Conservation (phyloP, 164 flowering plant genomes). For the Santalum album region DNA sequence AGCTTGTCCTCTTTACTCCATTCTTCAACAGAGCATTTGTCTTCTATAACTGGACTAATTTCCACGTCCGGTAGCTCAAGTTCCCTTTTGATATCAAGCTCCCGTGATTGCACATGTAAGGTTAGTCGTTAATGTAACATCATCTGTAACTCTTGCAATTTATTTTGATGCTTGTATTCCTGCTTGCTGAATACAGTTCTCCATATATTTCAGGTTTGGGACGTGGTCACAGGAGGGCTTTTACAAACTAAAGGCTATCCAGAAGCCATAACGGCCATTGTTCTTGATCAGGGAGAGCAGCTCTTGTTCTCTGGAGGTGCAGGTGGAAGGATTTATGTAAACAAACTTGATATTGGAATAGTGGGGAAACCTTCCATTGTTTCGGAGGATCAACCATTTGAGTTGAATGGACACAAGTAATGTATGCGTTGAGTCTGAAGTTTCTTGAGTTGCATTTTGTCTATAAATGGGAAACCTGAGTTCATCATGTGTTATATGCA, state of each 20-base stretch:
- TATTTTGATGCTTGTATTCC: background rate
- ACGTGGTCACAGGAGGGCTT: constrained; percentile 27
- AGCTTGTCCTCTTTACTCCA: constrained; percentile 20
- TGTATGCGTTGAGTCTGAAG: constrained; percentile 18
- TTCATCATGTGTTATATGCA: no score
- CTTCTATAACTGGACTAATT: constrained; percentile 36
- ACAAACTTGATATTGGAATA: constrained; percentile 26
- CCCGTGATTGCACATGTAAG: constrained; percentile 54
- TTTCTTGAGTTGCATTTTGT: constrained; percentile 6
- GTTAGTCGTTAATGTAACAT: constrained; percentile 12
- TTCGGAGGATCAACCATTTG: constrained; percentile 19
- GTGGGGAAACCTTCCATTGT: constrained; percentile 17
- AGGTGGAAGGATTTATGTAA: constrained; percentile 42
- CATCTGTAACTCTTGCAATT: background rate
- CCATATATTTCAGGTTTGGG: constrained; percentile 34
- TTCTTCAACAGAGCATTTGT: constrained; percentile 27
- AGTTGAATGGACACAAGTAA: constrained; percentile 54
- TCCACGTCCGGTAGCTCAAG: constrained; percentile 21
- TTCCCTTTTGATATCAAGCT: constrained; percentile 38
- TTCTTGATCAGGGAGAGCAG: constrained; percentile 33
- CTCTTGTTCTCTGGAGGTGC: constrained; percentile 34
- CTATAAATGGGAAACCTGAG: no score
- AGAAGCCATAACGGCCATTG: constrained; percentile 31
- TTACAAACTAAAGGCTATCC: constrained; percentile 24
- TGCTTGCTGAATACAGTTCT: constrained; percentile 1